Evolutionary conservation across 208 protist species (phyloP).

Genomic region (Trypanosoma platydactyli): DNA sequence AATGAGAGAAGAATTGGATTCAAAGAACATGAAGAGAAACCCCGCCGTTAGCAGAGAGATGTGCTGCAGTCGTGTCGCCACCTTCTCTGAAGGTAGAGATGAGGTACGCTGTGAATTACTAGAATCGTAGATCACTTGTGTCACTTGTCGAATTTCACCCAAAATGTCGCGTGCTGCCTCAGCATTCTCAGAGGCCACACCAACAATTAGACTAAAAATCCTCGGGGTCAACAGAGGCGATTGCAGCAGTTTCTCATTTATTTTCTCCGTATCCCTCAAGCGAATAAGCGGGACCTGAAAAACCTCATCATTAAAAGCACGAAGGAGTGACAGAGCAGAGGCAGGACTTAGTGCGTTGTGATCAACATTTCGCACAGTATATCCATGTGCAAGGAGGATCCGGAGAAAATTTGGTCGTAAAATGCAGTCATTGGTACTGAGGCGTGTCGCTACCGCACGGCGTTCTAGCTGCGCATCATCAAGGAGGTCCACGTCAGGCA

Average conservation of each 20-base stretch:
- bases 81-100: conserved; percentile 3
- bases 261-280: conserved; percentile 21
- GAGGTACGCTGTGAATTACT: conserved; percentile 6
- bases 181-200: not conserved
- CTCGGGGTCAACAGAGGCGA: conserved; percentile 5
- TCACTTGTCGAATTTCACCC: conserved; percentile 5
- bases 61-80: conserved; percentile 5
- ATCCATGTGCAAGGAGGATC: conserved; percentile 62
- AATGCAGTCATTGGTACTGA: conserved; percentile 27
- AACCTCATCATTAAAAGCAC: conserved; percentile 42
- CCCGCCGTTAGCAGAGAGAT: not conserved
- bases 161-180: conserved; percentile 9
- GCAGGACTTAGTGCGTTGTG: conserved; percentile 4
- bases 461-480: conserved; percentile 47
- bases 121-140: conserved; percentile 5
- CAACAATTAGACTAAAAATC: conserved; percentile 15
- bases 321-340: conserved; percentile 53
- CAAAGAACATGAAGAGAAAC: conserved; percentile 43
- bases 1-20: conserved; percentile 30
- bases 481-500: conserved; percentile 61
- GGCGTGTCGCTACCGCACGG: conserved; percentile 48
- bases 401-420: conserved; percentile 46
- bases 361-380: conserved; percentile 31
- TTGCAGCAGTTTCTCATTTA: conserved; percentile 13
- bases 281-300: conserved; percentile 45